Percentiles rank a stretch among this genome's conserved stretches.
Evolutionary conservation across 257 asterid species (phyloP).

Genomic region (Cruciata laevipes): DNA sequence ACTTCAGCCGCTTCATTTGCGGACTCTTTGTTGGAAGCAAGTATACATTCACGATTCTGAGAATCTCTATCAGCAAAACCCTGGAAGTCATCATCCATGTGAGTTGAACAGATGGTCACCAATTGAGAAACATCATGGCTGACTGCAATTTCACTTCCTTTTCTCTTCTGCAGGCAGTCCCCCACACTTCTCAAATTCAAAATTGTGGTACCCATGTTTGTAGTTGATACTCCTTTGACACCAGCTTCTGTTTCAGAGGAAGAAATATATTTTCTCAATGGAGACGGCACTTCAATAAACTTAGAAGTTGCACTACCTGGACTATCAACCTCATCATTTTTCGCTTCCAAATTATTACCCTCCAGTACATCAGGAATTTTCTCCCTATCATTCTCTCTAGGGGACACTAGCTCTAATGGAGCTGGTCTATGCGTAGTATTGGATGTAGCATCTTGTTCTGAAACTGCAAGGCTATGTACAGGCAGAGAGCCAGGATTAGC

Average conservation of each 20-base stretch:
- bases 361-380: conserved; percentile 27
- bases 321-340: conserved; percentile 63
- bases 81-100: conserved; percentile 19
- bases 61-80: conserved; percentile 20
- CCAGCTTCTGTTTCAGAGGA: conserved; percentile 20
- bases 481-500: conserved; percentile 40
- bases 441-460: conserved; percentile 41
- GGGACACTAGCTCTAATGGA: conserved; percentile 28
- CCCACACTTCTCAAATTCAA: conserved; percentile 23
- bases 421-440: conserved; percentile 31
- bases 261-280: conserved; percentile 26
- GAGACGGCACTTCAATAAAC: conserved; percentile 35
- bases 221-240: conserved; percentile 19
- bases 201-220: conserved; percentile 23
- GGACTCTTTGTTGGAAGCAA: conserved; percentile 52
- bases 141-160: conserved; percentile 6
- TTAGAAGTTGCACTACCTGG: conserved; percentile 81
- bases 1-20: conserved; percentile 43
- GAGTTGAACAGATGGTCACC: conserved; percentile 16
- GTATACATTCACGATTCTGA: conserved; percentile 33
- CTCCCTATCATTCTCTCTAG: conserved; percentile 16
- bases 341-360: conserved; percentile 22
- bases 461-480: conserved; percentile 29
- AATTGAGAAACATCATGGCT: conserved; percentile 19
- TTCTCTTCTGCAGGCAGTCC: conserved; percentile 16